A percentile compares a stretch with the other conserved stretches of the same genome.
Conservation (phyloP, 495 filamentous ascomycete species). For the Margaritispora aquatica region DNA sequence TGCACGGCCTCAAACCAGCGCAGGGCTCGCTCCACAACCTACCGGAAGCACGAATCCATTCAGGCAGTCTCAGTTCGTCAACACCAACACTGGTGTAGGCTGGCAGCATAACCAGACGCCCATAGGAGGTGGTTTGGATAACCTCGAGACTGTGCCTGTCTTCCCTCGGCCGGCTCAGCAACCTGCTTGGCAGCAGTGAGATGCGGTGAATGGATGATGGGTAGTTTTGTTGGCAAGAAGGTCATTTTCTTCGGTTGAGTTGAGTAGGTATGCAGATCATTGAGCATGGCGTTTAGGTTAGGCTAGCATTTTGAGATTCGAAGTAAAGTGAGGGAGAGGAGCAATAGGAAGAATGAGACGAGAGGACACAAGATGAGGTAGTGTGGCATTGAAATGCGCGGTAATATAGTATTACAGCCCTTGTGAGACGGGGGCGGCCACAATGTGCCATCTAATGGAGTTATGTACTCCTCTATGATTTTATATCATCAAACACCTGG, state of each 20-base stretch:
- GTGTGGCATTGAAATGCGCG: not conserved
- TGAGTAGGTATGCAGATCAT: slow-evolving; percentile 9
- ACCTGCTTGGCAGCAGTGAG: slow-evolving; percentile 47
- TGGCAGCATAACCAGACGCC: slow-evolving; percentile 77
- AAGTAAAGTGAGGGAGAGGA: not conserved
- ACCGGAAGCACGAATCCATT: slow-evolving; percentile 95
- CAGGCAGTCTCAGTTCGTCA: slow-evolving; percentile 79
- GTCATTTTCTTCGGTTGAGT: not conserved
- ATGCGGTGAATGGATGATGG: not conserved
- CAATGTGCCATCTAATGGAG: not conserved
- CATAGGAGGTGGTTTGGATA: slow-evolving; percentile 82
- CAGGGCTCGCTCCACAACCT: slow-evolving; percentile 48
- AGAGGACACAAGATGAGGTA: slow-evolving; percentile 1
- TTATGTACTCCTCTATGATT: not conserved
- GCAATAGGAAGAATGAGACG: slow-evolving; percentile 7
- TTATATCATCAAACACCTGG: not conserved
- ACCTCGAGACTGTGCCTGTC: slow-evolving; percentile 71
- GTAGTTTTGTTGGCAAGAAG: not conserved
- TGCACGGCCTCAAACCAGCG: slow-evolving; percentile 36
- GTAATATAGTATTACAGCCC: not conserved
- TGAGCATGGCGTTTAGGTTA: slow-evolving; percentile 22
- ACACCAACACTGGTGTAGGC: slow-evolving; percentile 76
- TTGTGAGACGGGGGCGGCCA: not conserved
- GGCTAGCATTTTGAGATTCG: slow-evolving; percentile 7
- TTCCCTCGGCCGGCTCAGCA: slow-evolving; percentile 73